A percentile compares a stretch with the other conserved stretches of the same genome.
Conservation (phyloP, 1,284 basidiomycete species). For the Kalmanozyma brasiliensis region DNA sequence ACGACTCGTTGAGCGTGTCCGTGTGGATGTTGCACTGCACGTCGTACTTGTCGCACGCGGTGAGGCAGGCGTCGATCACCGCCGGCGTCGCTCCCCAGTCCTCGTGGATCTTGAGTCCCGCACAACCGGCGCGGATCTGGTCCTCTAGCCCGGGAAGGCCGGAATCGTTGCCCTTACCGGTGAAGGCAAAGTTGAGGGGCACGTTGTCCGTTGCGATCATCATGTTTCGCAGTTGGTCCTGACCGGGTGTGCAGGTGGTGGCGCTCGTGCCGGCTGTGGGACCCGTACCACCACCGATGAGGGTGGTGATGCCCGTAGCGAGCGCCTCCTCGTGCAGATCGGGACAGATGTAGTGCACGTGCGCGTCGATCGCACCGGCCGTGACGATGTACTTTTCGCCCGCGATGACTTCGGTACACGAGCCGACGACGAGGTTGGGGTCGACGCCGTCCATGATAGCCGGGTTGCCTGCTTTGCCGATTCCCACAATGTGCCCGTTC, state of each 20-base stretch:
- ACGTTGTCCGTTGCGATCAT: constrained; percentile 80
- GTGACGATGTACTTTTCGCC: constrained; percentile 94
- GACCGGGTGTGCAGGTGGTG: constrained; percentile 87
- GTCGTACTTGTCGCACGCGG: constrained; percentile 89
- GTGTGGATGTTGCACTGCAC: constrained; percentile 98
- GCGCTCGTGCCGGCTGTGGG: constrained; percentile 90
- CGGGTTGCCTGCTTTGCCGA: constrained; percentile 97
- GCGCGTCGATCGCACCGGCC: constrained; percentile 90
- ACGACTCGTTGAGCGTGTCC: constrained; percentile 76
- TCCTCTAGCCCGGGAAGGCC: constrained; percentile 79
- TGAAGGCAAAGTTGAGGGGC: constrained; percentile 92
- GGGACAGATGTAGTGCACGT: constrained; percentile 85
- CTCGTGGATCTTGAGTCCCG: constrained; percentile 94
- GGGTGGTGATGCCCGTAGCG: constrained; percentile 70
- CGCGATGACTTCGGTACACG: constrained; percentile 76
- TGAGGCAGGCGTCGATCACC: constrained; percentile 80
- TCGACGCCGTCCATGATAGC: constrained; percentile 89
- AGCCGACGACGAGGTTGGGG: constrained; percentile 72
- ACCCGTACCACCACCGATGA: constrained; percentile 77
- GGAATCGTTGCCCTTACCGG: constrained; percentile 82
- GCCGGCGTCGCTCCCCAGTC: constrained; percentile 97
- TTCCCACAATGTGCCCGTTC: constrained; percentile 82
- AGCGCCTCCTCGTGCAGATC: constrained; percentile 78
- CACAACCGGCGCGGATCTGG: constrained; percentile 85
- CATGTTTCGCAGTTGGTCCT: constrained; percentile 62